Conservation (phyloP, 208 protist genomes). For the Porcisia deanei region DNA sequence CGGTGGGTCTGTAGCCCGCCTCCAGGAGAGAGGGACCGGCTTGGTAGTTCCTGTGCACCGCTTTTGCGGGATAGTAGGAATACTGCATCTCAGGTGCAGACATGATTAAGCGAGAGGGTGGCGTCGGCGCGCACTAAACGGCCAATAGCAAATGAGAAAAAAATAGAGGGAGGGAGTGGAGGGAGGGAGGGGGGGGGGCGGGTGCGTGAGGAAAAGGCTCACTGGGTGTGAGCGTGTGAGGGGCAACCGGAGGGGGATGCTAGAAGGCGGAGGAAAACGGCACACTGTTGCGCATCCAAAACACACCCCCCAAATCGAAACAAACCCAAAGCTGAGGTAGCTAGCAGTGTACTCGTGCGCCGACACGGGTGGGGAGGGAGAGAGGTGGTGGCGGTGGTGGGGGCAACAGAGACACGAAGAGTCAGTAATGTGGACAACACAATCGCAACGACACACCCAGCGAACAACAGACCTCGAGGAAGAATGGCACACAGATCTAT, state of each 20-base stretch:
- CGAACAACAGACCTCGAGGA: background rate
- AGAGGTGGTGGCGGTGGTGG: background rate
- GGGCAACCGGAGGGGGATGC: background rate
- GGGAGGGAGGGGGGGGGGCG: background rate
- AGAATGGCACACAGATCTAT: too few species aligned
- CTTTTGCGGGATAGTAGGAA: conserved; percentile 32
- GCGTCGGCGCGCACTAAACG: background rate
- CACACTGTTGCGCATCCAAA: background rate
- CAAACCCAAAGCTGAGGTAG: background rate
- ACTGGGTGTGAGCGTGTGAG: too few species aligned
- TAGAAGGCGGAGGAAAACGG: background rate
- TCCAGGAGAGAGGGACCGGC: conserved; percentile 34
- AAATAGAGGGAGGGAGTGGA: background rate
- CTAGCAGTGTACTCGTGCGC: background rate
- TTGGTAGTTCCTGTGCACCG: conserved; percentile 19
- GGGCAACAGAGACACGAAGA: background rate
- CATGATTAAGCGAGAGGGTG: conserved; percentile 16
- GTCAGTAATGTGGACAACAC: background rate
- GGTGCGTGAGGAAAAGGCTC: background rate
- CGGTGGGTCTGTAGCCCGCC: conserved; percentile 53
- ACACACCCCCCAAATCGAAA: background rate
- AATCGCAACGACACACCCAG: background rate
- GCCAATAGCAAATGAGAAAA: background rate
- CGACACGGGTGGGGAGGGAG: background rate
- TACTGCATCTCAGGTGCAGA: conserved; percentile 34